These are phyloP conservation scores for Quercus lobata DNA, from an alignment of 331 rosid species.

Conservation along the genomic window DNA sequence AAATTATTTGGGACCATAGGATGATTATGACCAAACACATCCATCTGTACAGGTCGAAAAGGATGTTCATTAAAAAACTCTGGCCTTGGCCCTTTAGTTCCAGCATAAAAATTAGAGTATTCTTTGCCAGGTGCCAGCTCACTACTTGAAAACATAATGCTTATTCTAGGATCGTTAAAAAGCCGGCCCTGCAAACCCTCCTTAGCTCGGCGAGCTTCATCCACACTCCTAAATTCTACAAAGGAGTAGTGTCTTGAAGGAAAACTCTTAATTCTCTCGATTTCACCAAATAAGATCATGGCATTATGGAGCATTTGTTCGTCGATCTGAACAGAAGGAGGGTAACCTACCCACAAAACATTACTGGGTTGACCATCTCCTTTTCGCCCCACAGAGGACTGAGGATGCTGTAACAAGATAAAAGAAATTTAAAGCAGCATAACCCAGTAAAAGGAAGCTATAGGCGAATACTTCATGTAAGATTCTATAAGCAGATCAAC, in stretches of 20 bases:
- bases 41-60: slow-evolving; percentile 50
- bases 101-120: slow-evolving; percentile 41
- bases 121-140: slow-evolving; percentile 66
- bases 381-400: slow-evolving; percentile 44
- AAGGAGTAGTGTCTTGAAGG: slow-evolving; percentile 67
- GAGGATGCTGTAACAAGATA: slow-evolving; percentile 44
- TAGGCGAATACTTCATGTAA: neutral
- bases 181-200: slow-evolving; percentile 85
- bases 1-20: slow-evolving; percentile 51
- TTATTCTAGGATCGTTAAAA: slow-evolving; percentile 81
- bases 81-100: slow-evolving; percentile 50
- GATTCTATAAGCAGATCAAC: neutral
- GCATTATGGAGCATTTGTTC: slow-evolving; percentile 93
- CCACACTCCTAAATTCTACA: slow-evolving; percentile 79
- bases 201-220: slow-evolving; percentile 86
- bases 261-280: slow-evolving; percentile 74
- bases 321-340: slow-evolving; percentile 75
- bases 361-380: slow-evolving; percentile 73
- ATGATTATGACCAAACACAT: slow-evolving; percentile 50
- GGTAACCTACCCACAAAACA: slow-evolving; percentile 80
- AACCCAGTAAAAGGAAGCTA: neutral
- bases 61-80: slow-evolving; percentile 52
- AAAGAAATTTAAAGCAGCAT: neutral
- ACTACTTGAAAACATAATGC: slow-evolving; percentile 74
- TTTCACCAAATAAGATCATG: slow-evolving; percentile 87